Percentiles rank a stretch among this genome's conserved stretches.
phyloP scores from a whole-genome alignment of 2,329 filamentous ascomycete species.

The Aspergillus sp. region DNA sequence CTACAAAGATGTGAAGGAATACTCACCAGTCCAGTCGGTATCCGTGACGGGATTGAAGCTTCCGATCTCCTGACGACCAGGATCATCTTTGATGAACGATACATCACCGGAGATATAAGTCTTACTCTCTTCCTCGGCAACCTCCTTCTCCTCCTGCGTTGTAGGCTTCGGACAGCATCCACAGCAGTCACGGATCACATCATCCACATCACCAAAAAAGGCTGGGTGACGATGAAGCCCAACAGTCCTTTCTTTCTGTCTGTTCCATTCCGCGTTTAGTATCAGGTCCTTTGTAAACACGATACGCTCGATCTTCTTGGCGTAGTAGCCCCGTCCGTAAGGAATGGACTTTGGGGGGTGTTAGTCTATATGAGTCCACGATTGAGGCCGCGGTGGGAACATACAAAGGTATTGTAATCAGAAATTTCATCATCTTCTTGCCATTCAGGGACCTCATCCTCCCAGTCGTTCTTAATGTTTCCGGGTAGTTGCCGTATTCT shows the following conservation, averaged over 20 bases:
- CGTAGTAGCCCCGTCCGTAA: conserved; percentile 30
- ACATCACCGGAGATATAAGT: conserved; percentile 68
- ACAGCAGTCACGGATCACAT: conserved; percentile 74
- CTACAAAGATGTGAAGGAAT: too few relatives aligned
- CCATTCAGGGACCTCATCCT: conserved; percentile 81
- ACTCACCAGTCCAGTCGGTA: conserved; percentile 62
- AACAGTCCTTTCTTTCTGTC: conserved; percentile 63
- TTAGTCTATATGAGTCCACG: conserved; percentile 36
- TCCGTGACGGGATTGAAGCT: conserved; percentile 74
- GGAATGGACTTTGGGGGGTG: conserved; percentile 23
- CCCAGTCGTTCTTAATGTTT: conserved; percentile 68
- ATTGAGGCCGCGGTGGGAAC: neutral
- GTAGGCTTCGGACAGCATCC: conserved; percentile 63
- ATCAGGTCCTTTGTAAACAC: conserved; percentile 74
- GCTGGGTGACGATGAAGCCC: conserved; percentile 76
- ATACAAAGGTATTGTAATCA: conserved; percentile 36
- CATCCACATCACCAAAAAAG: conserved; percentile 68
- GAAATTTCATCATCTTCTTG: conserved; percentile 66
- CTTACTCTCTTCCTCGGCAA: conserved; percentile 63
- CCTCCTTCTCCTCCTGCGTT: conserved; percentile 62
- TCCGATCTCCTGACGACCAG: conserved; percentile 65
- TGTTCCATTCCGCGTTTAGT: conserved; percentile 82
- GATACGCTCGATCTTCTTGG: conserved; percentile 64
- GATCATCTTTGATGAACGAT: conserved; percentile 69
- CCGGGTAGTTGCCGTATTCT: conserved; percentile 45